Percentiles rank a stretch among this genome's conserved stretches.
Conservation (phyloP, 106 monocot genomes). For the Hemerocallis citrina region DNA sequence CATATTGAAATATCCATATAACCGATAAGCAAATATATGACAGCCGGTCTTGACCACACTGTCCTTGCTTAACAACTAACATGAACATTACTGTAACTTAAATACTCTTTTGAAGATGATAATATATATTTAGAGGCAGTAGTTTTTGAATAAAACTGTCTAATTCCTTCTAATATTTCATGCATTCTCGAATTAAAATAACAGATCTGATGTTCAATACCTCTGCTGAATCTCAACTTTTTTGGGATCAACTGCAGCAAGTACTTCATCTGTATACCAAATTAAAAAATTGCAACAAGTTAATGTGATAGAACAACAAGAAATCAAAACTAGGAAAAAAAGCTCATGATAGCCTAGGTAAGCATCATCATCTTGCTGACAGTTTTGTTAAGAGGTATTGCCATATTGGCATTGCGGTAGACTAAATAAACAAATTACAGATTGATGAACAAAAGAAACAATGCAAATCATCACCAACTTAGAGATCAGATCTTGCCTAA, state of each 20-base stretch:
- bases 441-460: background rate
- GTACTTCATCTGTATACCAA: slow-evolving; percentile 59
- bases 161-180: too few relatives aligned
- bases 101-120: background rate
- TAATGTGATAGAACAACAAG: background rate
- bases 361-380: too few relatives aligned
- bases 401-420: background rate
- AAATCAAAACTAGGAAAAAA: too few relatives aligned
- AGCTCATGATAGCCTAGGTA: too few relatives aligned
- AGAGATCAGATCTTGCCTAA: background rate
- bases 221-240: slow-evolving; percentile 86
- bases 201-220: slow-evolving; percentile 52
- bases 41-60: too few relatives aligned
- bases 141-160: too few relatives aligned
- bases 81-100: background rate
- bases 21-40: too few relatives aligned
- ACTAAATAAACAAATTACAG: background rate
- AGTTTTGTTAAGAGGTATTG: background rate
- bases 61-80: too few relatives aligned
- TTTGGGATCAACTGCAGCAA: slow-evolving; percentile 66
- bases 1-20: too few relatives aligned
- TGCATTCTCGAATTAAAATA: too few relatives aligned
- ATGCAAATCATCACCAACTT: background rate
- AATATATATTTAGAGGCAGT: background rate
- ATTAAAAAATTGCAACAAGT: slow-evolving; percentile 6